Evolutionary conservation across 441 rosid genomes (phyloP).

Genomic region (Pelargonium citronellum): DNA sequence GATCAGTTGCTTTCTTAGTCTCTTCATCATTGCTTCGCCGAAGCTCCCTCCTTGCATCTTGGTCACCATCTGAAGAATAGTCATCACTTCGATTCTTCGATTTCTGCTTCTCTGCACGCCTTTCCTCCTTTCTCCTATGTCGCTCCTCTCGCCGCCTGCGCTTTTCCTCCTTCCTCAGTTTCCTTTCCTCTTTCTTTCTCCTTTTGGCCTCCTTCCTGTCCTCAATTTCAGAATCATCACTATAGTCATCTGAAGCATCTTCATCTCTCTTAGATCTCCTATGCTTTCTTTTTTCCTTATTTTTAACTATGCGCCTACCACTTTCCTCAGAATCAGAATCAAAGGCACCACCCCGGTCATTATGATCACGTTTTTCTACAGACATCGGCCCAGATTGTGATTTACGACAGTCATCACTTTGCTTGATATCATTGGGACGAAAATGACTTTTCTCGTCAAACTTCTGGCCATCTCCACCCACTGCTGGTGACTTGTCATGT

Average conservation of each 20-base stretch:
- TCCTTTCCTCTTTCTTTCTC: constrained; percentile 85
- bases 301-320: constrained; percentile 34
- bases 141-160: constrained; percentile 71
- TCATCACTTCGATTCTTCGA: constrained; percentile 39
- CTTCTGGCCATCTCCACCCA: constrained; percentile 28
- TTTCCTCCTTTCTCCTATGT: constrained; percentile 65
- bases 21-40: constrained; percentile 41
- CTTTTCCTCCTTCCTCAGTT: constrained; percentile 73
- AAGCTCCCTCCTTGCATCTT: constrained; percentile 26
- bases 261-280: constrained; percentile 54
- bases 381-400: constrained; percentile 33
- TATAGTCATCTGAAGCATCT: constrained; percentile 41
- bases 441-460: constrained; percentile 36
- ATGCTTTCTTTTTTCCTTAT: constrained; percentile 55
- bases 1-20: constrained; percentile 35
- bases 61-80: constrained; percentile 53
- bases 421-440: constrained; percentile 31
- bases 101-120: constrained; percentile 65
- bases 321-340: constrained; percentile 49
- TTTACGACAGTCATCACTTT: constrained; percentile 24
- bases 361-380: constrained; percentile 22
- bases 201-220: constrained; percentile 78
- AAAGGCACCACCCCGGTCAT: constrained; percentile 34
- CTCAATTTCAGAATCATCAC: constrained; percentile 58
- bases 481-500: constrained; percentile 34